These are phyloP conservation scores for Trichoderma sp. DNA, from an alignment of 2,329 filamentous ascomycete genomes.

Conservation along the genomic window DNA sequence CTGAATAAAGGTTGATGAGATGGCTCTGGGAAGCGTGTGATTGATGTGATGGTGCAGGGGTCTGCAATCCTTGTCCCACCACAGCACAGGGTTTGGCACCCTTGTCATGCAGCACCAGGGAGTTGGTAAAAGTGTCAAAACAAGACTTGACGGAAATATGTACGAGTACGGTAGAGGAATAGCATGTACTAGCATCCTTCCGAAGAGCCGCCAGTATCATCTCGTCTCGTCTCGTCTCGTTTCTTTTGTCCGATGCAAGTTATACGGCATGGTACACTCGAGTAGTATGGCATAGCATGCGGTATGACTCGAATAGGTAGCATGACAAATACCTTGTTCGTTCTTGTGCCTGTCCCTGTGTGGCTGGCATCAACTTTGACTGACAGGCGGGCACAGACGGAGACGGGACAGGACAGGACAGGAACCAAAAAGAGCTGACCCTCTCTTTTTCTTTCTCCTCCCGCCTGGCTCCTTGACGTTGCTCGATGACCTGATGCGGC, in stretches of 20 bases:
- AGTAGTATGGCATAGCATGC: not conserved
- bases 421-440: not conserved
- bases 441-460: not conserved
- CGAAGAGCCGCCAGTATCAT: slow-evolving; percentile 4
- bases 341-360: not conserved
- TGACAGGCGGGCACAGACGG: not conserved
- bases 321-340: not conserved
- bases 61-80: not conserved
- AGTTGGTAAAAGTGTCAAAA: slow-evolving; percentile 18
- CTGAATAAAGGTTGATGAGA: slow-evolving; percentile 16
- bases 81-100: not conserved
- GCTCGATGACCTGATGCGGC: slow-evolving; percentile 5
- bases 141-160: slow-evolving; percentile 10
- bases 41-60: slow-evolving; percentile 17
- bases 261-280: too few relatives aligned
- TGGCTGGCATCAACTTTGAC: not conserved
- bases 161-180: not conserved
- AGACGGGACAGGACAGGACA: not conserved
- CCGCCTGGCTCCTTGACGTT: not conserved
- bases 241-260: not conserved
- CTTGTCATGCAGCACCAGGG: slow-evolving; percentile 17
- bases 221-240: not conserved
- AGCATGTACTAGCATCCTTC: not conserved
- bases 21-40: slow-evolving; percentile 13
- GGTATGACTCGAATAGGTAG: not conserved